phyloP scores from a whole-genome alignment of 2,329 filamentous ascomycete species.

The Gaeumannomyces tritici region DNA sequence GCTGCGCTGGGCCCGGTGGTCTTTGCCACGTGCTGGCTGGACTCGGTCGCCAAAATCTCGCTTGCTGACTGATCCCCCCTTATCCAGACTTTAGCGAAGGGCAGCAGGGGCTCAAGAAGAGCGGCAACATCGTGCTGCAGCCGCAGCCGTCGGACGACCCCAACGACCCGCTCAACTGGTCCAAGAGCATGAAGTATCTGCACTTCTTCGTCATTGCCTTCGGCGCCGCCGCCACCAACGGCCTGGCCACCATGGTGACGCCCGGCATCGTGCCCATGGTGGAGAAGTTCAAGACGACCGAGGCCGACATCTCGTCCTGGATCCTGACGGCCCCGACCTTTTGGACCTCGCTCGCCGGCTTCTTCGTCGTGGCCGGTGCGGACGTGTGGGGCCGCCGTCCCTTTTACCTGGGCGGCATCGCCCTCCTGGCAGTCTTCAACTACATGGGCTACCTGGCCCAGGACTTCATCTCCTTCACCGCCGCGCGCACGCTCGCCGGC shows the following conservation, averaged over 20 bases:
- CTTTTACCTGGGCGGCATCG: slow-evolving; percentile 2
- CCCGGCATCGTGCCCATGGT: slow-evolving; percentile 2
- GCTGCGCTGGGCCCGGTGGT: too few species aligned
- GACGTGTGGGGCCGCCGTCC: slow-evolving; percentile 4
- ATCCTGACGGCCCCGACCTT: slow-evolving; percentile 1
- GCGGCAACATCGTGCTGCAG: slow-evolving; percentile 55
- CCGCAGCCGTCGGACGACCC: slow-evolving; percentile 88
- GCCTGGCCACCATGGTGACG: background rate
- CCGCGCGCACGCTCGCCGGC: slow-evolving; percentile 2
- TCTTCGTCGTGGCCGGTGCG: slow-evolving; percentile 3
- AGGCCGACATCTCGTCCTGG: background rate
- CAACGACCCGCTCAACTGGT: slow-evolving; percentile 78
- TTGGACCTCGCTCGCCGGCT: slow-evolving; percentile 6
- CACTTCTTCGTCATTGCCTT: slow-evolving; percentile 2
- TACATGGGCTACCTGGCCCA: slow-evolving; percentile 1
- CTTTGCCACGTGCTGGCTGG: too few species aligned
- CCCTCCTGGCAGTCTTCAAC: background rate
- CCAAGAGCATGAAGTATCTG: background rate
- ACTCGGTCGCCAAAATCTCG: too few species aligned
- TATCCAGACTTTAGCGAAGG: background rate
- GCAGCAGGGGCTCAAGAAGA: background rate
- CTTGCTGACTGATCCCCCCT: background rate
- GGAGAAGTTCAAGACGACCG: background rate
- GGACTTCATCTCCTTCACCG: background rate
- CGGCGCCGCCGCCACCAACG: background rate